phyloP scores from a whole-genome alignment of 2,329 filamentous ascomycete genomes.

The Microsporum ferrugineum region DNA sequence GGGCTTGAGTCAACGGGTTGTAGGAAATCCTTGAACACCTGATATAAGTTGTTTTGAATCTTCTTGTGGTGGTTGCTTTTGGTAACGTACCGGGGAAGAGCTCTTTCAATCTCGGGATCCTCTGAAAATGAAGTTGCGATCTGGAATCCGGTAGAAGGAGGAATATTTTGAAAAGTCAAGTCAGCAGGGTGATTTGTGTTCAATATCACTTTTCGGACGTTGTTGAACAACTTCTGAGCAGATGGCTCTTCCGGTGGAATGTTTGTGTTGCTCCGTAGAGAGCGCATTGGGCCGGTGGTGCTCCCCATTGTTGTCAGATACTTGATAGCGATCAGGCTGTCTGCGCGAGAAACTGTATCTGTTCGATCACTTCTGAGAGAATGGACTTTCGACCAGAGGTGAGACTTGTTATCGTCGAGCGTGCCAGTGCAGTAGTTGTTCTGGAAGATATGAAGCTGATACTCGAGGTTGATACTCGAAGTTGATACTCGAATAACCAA shows the following conservation, averaged over 20 bases:
- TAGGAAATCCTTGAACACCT: constrained; percentile 5
- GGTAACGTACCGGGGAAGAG: constrained; percentile 4
- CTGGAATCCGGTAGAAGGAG: constrained; percentile 4
- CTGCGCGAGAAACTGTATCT: constrained; percentile 1
- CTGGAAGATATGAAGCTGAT: too few relatives aligned
- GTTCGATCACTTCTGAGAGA: not conserved
- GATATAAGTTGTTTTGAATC: not conserved
- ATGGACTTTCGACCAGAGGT: not conserved
- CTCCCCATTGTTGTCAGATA: not conserved
- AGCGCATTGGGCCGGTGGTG: not conserved
- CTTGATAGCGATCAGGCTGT: not conserved
- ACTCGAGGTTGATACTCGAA: too few relatives aligned
- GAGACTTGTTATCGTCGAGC: too few relatives aligned
- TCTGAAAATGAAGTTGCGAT: constrained; percentile 7
- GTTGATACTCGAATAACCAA: too few relatives aligned
- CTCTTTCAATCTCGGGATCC: constrained; percentile 8
- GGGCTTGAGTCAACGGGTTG: constrained; percentile 5
- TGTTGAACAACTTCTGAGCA: constrained; percentile 5
- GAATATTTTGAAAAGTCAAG: constrained; percentile 6
- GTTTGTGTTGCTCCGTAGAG: constrained; percentile 7
- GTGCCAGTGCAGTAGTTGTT: too few relatives aligned
- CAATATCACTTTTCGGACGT: constrained; percentile 4
- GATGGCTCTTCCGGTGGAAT: constrained; percentile 1
- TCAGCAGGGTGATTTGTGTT: constrained; percentile 4
- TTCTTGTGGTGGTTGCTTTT: constrained; percentile 1